phyloP scores from a whole-genome alignment of 2,329 filamentous ascomycete genomes.

The Ceratocystiopsis minuta region DNA sequence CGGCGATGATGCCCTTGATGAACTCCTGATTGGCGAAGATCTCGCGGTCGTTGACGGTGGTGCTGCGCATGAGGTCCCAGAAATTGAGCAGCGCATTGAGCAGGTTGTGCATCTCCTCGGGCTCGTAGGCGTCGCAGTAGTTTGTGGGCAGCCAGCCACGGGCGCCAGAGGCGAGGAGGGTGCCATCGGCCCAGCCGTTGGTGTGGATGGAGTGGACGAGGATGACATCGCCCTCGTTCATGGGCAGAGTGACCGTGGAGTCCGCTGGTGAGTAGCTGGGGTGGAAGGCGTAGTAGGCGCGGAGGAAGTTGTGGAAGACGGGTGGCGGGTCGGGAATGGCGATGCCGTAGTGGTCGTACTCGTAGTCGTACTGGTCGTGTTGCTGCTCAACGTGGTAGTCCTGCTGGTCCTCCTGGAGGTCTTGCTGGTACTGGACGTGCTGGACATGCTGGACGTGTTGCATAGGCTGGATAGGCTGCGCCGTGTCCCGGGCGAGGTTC shows the following conservation, averaged over 20 bases:
- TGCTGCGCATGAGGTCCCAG: conserved; percentile 75
- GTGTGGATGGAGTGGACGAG: conserved; percentile 92
- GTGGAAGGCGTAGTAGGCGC: conserved; percentile 85
- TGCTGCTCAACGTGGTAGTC: background rate
- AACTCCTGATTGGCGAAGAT: conserved; percentile 85
- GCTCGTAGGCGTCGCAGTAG: conserved; percentile 91
- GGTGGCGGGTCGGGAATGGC: conserved; percentile 35
- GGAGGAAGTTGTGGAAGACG: conserved; percentile 83
- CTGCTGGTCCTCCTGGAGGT: background rate
- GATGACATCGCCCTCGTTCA: conserved; percentile 82
- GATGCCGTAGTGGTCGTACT: conserved; percentile 3
- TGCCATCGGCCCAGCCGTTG: conserved; percentile 97
- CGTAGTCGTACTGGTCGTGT: background rate
- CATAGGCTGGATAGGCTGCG: no score
- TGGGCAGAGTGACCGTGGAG: conserved; percentile 70
- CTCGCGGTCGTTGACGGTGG: conserved; percentile 53
- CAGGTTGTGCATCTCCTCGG: conserved; percentile 67
- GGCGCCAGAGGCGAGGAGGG: conserved; percentile 65
- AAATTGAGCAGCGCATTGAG: conserved; percentile 77
- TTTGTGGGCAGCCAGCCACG: conserved; percentile 95
- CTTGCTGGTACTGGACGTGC: background rate
- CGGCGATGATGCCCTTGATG: conserved; percentile 83
- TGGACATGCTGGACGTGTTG: background rate
- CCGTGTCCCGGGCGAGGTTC: conserved; percentile 26
- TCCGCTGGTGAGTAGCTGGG: conserved; percentile 61